A percentile compares a stretch with the other conserved stretches of the same genome.
Evolutionary conservation across 495 filamentous ascomycete species (phyloP).

Genomic region (Lineolata rhizophorae): DNA sequence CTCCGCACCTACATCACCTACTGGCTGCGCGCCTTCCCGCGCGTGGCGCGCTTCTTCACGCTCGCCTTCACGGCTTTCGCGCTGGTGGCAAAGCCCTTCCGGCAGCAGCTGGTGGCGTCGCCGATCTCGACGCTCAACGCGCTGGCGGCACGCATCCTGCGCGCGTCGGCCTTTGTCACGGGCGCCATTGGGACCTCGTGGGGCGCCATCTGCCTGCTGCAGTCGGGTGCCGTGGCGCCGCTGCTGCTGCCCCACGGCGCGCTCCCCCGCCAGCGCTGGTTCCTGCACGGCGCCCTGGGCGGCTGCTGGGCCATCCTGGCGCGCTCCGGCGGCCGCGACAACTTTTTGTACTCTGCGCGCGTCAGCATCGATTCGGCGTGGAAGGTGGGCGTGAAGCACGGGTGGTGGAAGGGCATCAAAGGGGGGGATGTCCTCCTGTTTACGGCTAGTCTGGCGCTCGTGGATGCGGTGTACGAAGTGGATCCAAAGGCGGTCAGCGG

Average conservation of each 20-base stretch:
- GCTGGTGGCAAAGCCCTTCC: constrained; percentile 34
- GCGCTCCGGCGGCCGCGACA: constrained; percentile 31
- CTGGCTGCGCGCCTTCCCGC: constrained; percentile 59
- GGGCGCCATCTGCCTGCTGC: constrained; percentile 75
- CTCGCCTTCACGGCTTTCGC: constrained; percentile 45
- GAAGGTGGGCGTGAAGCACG: constrained; percentile 76
- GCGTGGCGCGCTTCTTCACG: constrained; percentile 52
- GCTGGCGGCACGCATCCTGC: constrained; percentile 39
- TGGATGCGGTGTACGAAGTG: constrained; percentile 58
- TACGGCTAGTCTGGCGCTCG: constrained; percentile 47
- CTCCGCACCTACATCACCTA: constrained; percentile 64
- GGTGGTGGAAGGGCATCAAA: constrained; percentile 59
- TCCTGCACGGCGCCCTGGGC: constrained; percentile 64
- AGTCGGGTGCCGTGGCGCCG: no score
- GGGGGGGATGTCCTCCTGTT: constrained; percentile 73
- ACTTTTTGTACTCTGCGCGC: constrained; percentile 51
- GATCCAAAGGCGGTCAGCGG: constrained; percentile 46
- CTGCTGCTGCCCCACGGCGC: constrained; percentile 50
- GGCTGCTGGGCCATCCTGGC: constrained; percentile 59
- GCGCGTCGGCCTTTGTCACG: constrained; percentile 51
- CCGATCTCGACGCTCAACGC: constrained; percentile 42
- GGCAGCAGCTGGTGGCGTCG: constrained; percentile 37
- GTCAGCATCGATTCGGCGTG: constrained; percentile 58
- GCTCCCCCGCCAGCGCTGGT: constrained; percentile 66
- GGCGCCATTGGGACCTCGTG: constrained; percentile 60